A percentile compares a stretch with the other conserved stretches of the same genome.
phyloP scores from a whole-genome alignment of 1,139 yeast species.

The Taiozyma sp. region DNA sequence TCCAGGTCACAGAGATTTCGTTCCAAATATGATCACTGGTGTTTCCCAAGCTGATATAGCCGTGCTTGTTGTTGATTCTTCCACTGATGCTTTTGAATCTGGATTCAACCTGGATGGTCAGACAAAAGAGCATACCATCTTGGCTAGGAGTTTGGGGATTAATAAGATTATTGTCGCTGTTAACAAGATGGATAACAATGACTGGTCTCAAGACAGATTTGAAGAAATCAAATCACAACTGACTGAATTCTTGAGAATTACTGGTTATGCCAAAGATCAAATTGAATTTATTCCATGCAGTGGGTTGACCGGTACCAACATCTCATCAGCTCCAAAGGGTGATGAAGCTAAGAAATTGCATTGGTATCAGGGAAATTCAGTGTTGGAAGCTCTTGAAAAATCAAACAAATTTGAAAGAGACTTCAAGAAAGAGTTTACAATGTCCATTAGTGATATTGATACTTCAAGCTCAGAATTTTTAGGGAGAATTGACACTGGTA shows the following conservation, averaged over 20 bases:
- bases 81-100: constrained; percentile 81
- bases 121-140: constrained; percentile 86
- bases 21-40: constrained; percentile 98
- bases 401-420: constrained; percentile 24
- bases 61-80: constrained; percentile 51
- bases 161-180: constrained; percentile 69
- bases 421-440: constrained; percentile 31
- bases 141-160: constrained; percentile 83
- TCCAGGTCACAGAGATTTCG: constrained; percentile 97
- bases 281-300: constrained; percentile 76
- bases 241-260: constrained; percentile 51
- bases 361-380: constrained; percentile 70
- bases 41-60: constrained; percentile 79
- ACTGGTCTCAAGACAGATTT: constrained; percentile 66
- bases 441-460: constrained; percentile 45
- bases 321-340: constrained; percentile 41
- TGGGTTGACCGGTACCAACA: constrained; percentile 81
- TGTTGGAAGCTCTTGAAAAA: constrained; percentile 50
- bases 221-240: constrained; percentile 56
- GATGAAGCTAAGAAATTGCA: constrained; percentile 25
- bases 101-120: constrained; percentile 89
- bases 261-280: constrained; percentile 51
- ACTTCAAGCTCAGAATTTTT: constrained; percentile 39
- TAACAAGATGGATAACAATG: constrained; percentile 77
- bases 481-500: constrained; percentile 76